phyloP scores from a whole-genome alignment of 345 rosid species.

The Hypericum perforatum region DNA sequence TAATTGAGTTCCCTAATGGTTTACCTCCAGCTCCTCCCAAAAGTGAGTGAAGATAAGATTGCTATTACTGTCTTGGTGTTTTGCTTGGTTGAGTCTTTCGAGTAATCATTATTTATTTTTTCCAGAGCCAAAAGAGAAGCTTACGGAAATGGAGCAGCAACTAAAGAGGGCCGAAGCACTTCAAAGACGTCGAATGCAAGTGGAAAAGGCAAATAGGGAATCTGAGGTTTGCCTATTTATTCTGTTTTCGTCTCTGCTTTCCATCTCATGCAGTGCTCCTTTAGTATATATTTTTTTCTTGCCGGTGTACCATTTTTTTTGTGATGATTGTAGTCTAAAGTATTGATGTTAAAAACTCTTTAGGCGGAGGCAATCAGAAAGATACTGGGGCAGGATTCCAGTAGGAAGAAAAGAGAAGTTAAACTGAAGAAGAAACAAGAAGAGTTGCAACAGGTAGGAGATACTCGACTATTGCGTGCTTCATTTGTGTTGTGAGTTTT shows the following conservation, averaged over 20 bases:
- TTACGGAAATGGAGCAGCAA: conserved; percentile 18
- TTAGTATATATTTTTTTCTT: neutral
- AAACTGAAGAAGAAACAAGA: conserved; percentile 22
- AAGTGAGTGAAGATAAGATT: conserved; percentile 10
- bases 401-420: conserved; percentile 21
- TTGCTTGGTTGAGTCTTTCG: neutral
- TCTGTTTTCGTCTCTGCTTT: too few relatives aligned
- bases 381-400: conserved; percentile 22
- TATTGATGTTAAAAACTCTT: neutral
- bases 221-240: conserved; percentile 15
- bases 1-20: conserved; percentile 24
- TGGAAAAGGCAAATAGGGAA: conserved; percentile 23
- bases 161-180: conserved; percentile 24
- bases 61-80: neutral
- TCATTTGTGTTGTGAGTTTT: neutral
- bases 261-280: neutral
- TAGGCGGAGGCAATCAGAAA: conserved; percentile 24
- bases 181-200: conserved; percentile 26
- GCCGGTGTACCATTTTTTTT: neutral
- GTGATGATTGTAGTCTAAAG: neutral
- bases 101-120: conserved; percentile 2
- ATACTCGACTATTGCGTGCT: neutral
- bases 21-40: conserved; percentile 26
- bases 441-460: conserved; percentile 17
- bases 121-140: conserved; percentile 20